phyloP scores from a whole-genome alignment of 2,329 filamentous ascomycete species.

The Ophiosphaerella narmari region DNA sequence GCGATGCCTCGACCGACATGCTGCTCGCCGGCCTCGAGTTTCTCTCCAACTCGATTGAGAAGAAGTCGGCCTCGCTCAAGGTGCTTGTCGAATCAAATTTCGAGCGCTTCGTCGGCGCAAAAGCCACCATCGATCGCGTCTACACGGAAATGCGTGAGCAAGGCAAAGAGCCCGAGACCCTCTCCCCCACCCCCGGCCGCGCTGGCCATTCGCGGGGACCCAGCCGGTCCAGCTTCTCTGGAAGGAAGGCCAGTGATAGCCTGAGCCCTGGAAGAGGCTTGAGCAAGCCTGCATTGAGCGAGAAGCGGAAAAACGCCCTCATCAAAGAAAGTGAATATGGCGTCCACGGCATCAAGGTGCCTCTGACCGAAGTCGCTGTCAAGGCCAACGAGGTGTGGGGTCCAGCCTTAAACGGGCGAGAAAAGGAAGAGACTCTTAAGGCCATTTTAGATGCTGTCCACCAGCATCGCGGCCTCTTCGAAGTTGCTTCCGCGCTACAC shows the following conservation, averaged over 20 bases:
- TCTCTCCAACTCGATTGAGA: constrained; percentile 89
- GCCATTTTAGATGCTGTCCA: constrained; percentile 76
- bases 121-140: constrained; percentile 97
- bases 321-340: constrained; percentile 74
- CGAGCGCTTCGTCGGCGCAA: constrained; percentile 95
- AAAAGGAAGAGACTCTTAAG: constrained; percentile 88
- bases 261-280: constrained; percentile 26
- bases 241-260: constrained; percentile 53
- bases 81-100: constrained; percentile 97
- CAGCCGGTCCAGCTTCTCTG: constrained; percentile 64
- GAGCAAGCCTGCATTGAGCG: constrained; percentile 43
- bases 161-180: constrained; percentile 56
- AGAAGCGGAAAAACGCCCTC: constrained; percentile 85
- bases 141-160: constrained; percentile 92
- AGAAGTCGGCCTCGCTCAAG: constrained; percentile 96
- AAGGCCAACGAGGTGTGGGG: constrained; percentile 99
- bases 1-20: constrained; percentile 79
- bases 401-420: constrained; percentile 84
- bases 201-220: constrained; percentile 67
- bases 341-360: constrained; percentile 70
- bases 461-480: constrained; percentile 79
- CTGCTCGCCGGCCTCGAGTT: constrained; percentile 82
- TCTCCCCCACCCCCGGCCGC: constrained; percentile 18
- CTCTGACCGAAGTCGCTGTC: constrained; percentile 84
- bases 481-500: constrained; percentile 75